These are phyloP conservation scores for Proliferodiscus dingleyae DNA, from an alignment of 2,329 filamentous ascomycete genomes.

Conservation along the genomic window DNA sequence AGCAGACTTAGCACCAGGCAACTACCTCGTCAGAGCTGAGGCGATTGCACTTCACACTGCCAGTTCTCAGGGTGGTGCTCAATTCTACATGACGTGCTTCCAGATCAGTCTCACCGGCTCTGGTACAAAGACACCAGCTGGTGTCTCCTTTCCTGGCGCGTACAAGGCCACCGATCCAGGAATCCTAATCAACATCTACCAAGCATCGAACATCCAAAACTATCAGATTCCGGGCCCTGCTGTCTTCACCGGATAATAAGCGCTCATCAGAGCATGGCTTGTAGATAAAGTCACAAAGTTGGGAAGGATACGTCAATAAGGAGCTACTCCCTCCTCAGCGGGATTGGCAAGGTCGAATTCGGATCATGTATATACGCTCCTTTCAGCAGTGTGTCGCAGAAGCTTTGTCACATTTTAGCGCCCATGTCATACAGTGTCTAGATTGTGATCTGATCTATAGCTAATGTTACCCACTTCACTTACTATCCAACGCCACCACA, in stretches of 20 bases:
- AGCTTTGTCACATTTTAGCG: not conserved
- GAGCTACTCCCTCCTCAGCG: not conserved
- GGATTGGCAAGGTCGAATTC: not conserved
- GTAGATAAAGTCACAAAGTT: not conserved
- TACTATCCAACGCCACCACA: too few relatives aligned
- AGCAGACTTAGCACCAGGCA: conserved; percentile 45
- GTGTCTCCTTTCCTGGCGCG: conserved; percentile 43
- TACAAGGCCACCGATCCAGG: conserved; percentile 44
- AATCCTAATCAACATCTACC: conserved; percentile 43
- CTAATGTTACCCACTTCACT: too few relatives aligned
- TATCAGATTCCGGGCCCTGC: conserved; percentile 38
- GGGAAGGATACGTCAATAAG: not conserved
- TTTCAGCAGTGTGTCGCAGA: not conserved
- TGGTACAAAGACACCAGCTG: conserved; percentile 37
- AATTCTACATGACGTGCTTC: conserved; percentile 36
- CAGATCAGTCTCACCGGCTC: conserved; percentile 43
- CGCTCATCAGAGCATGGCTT: not conserved
- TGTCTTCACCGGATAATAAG: conserved; percentile 22
- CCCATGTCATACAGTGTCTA: not conserved
- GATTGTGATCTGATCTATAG: not conserved
- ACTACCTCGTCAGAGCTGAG: conserved; percentile 52
- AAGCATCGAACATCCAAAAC: conserved; percentile 24
- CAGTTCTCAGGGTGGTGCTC: conserved; percentile 32
- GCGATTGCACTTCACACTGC: conserved; percentile 50
- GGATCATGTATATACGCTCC: not conserved